Conservation (phyloP, 2,329 filamentous ascomycete genomes). For the Aspergillus luchuensis region DNA sequence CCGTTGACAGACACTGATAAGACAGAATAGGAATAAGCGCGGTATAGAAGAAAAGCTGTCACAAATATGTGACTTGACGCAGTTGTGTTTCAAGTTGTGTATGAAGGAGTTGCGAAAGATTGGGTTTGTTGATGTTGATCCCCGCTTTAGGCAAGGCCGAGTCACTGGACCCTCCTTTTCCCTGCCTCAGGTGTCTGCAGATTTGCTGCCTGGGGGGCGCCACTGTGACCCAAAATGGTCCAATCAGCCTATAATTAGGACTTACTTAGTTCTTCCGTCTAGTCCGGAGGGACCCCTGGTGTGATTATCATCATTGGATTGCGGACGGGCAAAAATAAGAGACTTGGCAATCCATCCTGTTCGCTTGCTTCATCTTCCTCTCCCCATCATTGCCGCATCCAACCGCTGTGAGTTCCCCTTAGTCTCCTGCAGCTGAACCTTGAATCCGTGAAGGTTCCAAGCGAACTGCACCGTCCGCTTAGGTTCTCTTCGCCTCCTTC, state of each 20-base stretch:
- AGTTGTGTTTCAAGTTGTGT: slow-evolving; percentile 1
- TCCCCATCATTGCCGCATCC: not conserved
- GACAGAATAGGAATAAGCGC: not conserved
- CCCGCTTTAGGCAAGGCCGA: slow-evolving; percentile 5
- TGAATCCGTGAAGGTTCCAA: not conserved
- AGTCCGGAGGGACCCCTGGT: not conserved
- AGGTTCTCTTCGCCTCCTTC: slow-evolving; percentile 10
- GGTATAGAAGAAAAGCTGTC: not conserved
- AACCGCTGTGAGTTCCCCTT: not conserved
- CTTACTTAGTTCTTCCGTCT: not conserved
- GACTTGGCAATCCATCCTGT: not conserved
- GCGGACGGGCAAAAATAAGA: not conserved
- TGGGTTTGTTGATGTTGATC: slow-evolving; percentile 8
- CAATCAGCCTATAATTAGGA: not conserved
- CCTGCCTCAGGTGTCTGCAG: not conserved
- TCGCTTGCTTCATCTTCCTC: not conserved
- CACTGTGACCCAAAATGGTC: not conserved
- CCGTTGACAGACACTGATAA: slow-evolving; percentile 6
- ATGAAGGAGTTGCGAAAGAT: not conserved
- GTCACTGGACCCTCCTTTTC: slow-evolving; percentile 3
- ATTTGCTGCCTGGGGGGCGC: not conserved
- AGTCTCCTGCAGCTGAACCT: not conserved
- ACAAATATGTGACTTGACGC: not conserved
- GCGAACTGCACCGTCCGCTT: not conserved
- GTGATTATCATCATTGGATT: not conserved